These are phyloP conservation scores for Ophiostoma montium DNA, from an alignment of 2,329 filamentous ascomycete genomes.

Conservation along the genomic window DNA sequence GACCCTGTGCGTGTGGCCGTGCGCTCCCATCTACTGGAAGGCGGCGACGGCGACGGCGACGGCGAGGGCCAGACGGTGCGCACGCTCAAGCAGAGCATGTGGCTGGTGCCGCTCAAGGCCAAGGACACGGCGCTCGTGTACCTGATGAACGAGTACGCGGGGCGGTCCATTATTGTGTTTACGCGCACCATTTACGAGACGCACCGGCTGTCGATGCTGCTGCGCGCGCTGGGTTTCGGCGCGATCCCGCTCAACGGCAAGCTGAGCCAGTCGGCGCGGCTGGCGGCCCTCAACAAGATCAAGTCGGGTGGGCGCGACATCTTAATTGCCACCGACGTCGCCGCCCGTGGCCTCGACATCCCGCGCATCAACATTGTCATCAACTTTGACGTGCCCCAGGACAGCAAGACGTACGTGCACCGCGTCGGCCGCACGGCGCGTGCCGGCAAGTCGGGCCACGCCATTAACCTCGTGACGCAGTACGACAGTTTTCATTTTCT, in stretches of 20 bases:
- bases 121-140: conserved; percentile 87
- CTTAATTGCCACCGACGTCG: conserved; percentile 87
- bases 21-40: background rate
- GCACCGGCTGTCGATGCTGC: conserved; percentile 68
- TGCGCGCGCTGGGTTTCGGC: conserved; percentile 72
- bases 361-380: conserved; percentile 78
- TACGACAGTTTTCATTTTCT: conserved; percentile 73
- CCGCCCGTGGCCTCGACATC: conserved; percentile 82
- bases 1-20: conserved; percentile 28
- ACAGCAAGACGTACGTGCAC: conserved; percentile 85
- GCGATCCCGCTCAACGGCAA: conserved; percentile 91
- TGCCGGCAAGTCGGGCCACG: conserved; percentile 71
- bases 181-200: conserved; percentile 85
- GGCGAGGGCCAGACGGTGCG: conserved; percentile 86
- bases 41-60: conserved; percentile 50
- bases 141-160: conserved; percentile 71
- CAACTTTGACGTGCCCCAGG: conserved; percentile 71
- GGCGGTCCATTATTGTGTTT: conserved; percentile 83
- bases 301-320: conserved; percentile 67
- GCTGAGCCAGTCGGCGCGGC: conserved; percentile 70
- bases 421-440: conserved; percentile 78
- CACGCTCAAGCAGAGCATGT: conserved; percentile 71
- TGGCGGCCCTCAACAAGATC: conserved; percentile 87
- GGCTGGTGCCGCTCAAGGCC: conserved; percentile 72
- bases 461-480: conserved; percentile 71